Base-by-base conservation (phyloP, 345 rosid species). In the Luvunga scandens region DNA sequence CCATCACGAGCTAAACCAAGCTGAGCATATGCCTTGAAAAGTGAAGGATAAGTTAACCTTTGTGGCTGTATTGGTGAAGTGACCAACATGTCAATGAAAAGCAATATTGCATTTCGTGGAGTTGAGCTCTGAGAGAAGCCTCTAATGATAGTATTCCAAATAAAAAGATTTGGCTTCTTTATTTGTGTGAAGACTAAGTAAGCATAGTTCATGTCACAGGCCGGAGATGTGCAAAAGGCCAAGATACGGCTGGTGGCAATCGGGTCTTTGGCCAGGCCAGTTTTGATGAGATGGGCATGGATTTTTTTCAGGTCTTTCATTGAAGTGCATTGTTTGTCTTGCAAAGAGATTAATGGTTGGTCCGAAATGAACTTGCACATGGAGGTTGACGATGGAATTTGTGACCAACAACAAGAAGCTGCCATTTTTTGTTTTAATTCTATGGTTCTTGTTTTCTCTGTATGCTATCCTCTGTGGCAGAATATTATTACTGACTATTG, bases 71-170 rank as follows among this genome's bases (percentile, higher is more conserved):
- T 69, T 36, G 77, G 72, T 2, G 88, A 79, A 78, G 75, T 38
- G n/a, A 69, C 62, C 77, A 93, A 72, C 97, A 93, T 88, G 19
- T 88, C 85, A 65, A 88, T 63, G 84, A 93, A 91, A 48, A 88
- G 73, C 62, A 81, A 81, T 66, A 95, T 75, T 6, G 97, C 88
- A 38, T 36, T 65, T 59, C 88, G 85, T 2, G 98, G 94, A 22
- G 56, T 36, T 3, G 90, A 88, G 87, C 95, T 91, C n/a, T 77
- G 83, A 25, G 91, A 89, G 85, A 88, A 93, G 59, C 89, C 93
- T 53, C 98, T 83, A 73, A 95, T 88, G 59, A 94, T 85, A 63
- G 89, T 85, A 76, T 94, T 93, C 98, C 97, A 93, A 42, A 83
- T 79, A 73, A 91, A 93, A 31, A 82, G 84, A 63, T 89, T 91